These are phyloP conservation scores for Chrysoporthe cubensis DNA, from an alignment of 2,329 filamentous ascomycete species.

Conservation along the genomic window DNA sequence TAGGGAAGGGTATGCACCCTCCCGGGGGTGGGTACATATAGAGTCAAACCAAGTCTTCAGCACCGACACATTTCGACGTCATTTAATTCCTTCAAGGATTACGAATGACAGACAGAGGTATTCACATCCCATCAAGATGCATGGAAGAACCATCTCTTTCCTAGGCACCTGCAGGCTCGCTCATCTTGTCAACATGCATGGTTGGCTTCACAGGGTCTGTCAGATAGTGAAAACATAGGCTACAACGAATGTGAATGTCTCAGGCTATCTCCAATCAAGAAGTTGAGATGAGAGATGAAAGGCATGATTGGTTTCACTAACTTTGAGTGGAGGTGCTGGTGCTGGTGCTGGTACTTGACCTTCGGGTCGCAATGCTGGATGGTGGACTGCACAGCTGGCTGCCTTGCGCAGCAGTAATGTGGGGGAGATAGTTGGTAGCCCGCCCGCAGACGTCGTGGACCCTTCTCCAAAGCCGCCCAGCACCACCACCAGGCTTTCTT, in stretches of 20 bases:
- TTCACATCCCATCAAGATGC: no score
- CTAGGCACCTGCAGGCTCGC: no score
- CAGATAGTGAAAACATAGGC: neutral
- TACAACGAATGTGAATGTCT: neutral
- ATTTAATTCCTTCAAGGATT: no score
- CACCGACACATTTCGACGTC: no score
- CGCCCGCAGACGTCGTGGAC: constrained; percentile 6
- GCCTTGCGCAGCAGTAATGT: neutral
- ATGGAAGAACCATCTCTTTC: no score
- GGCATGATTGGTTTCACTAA: neutral
- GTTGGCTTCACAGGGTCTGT: neutral
- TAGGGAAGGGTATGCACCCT: neutral
- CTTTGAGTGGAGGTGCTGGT: neutral
- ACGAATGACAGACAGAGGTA: no score
- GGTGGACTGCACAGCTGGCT: constrained; percentile 1
- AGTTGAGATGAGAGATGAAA: neutral
- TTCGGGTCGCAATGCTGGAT: neutral
- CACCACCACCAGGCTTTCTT: neutral
- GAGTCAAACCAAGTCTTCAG: no score
- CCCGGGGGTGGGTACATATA: no score
- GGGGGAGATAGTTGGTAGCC: neutral
- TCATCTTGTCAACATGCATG: neutral
- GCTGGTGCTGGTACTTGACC: neutral
- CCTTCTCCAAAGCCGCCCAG: neutral
- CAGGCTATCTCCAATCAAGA: neutral